A percentile compares a stretch with the other conserved stretches of the same genome.
Conservation (phyloP, 2,329 filamentous ascomycete genomes). For the Aspergillus sclerotialis region DNA sequence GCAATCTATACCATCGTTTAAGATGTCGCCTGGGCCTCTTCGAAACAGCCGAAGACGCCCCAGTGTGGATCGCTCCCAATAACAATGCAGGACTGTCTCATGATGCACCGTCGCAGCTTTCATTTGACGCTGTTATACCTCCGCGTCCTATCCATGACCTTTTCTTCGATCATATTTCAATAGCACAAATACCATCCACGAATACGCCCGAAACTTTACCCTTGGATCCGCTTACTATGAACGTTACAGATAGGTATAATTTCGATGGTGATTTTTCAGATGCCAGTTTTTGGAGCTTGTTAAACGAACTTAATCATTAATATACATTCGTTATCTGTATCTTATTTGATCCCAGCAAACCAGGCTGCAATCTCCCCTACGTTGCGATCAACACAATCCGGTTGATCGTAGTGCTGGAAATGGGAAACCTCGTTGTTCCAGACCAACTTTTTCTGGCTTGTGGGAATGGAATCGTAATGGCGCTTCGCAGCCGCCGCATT, state of each 20-base stretch:
- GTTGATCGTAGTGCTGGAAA: constrained; percentile 22
- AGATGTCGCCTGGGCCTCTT: constrained; percentile 1
- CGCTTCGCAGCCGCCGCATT: constrained; percentile 21
- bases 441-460: constrained; percentile 20
- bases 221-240: constrained; percentile 2
- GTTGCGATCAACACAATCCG: constrained; percentile 19
- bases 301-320: constrained; percentile 8
- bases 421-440: constrained; percentile 24
- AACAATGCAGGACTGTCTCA: too few relatives aligned
- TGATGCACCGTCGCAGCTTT: neutral
- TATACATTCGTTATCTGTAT: too few relatives aligned
- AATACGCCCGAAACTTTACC: constrained; percentile 1
- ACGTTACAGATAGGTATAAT: constrained; percentile 2
- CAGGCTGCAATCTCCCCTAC: constrained; percentile 20
- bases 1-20: constrained; percentile 9
- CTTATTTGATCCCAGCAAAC: constrained; percentile 14
- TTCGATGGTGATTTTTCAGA: constrained; percentile 9
- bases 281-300: constrained; percentile 12
- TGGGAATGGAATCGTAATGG: constrained; percentile 18
- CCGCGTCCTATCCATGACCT: constrained; percentile 11
- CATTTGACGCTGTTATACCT: constrained; percentile 5
- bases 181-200: neutral
- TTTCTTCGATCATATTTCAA: constrained; percentile 9
- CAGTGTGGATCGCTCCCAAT: too few relatives aligned
- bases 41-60: too few relatives aligned